phyloP scores from a whole-genome alignment of 306 rosid genomes.

The Inga laurina region DNA sequence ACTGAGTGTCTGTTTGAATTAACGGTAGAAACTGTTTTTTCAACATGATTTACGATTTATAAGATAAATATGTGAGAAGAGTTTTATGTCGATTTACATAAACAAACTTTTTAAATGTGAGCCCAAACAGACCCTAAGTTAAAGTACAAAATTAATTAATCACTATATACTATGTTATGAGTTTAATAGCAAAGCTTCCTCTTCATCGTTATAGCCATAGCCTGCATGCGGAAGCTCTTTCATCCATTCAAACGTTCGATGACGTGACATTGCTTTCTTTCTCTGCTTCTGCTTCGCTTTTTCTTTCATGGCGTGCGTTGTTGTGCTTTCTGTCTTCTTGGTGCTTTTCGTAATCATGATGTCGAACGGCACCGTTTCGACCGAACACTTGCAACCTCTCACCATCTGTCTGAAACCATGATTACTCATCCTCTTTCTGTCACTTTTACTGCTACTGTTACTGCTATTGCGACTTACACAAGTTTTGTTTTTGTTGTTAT shows the following conservation, averaged over 20 bases:
- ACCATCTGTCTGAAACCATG: conserved; percentile 32
- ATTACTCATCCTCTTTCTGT: not conserved
- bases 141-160: conserved; percentile 1
- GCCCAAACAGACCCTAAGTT: not conserved
- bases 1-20: not conserved
- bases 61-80: too few relatives aligned
- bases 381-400: conserved; percentile 70
- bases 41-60: too few relatives aligned
- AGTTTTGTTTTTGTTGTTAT: conserved; percentile 16
- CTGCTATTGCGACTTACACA: conserved; percentile 52
- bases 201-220: conserved; percentile 19
- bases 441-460: conserved; percentile 38
- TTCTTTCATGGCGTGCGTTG: conserved; percentile 52
- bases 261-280: conserved; percentile 71
- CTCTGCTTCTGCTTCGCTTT: conserved; percentile 52
- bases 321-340: conserved; percentile 37
- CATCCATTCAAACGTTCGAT: conserved; percentile 80
- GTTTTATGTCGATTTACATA: too few relatives aligned
- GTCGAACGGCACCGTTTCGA: conserved; percentile 48
- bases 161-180: not conserved
- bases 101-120: too few relatives aligned
- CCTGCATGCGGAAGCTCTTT: conserved; percentile 68
- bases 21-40: too few relatives aligned
- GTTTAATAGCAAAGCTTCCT: conserved; percentile 37
- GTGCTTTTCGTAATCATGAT: conserved; percentile 31